phyloP scores from a whole-genome alignment of 2,329 filamentous ascomycete genomes.

The Ascochyta lentis region DNA sequence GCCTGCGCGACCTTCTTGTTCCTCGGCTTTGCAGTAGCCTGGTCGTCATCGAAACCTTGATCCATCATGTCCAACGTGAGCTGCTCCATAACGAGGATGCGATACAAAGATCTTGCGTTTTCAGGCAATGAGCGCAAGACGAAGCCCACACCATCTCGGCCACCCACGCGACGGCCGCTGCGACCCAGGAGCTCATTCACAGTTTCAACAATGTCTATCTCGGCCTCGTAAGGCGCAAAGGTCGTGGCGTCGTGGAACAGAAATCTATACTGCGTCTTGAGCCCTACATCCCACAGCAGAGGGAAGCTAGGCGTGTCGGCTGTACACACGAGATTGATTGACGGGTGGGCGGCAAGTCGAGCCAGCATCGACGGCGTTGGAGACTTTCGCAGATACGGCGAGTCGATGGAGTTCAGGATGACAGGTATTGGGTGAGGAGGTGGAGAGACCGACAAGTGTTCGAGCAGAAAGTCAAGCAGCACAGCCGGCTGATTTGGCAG shows the following conservation, averaged over 20 bases:
- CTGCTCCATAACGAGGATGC: slow-evolving; percentile 83
- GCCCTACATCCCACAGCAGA: slow-evolving; percentile 85
- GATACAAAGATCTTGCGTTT: slow-evolving; percentile 88
- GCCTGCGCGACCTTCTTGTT: slow-evolving; percentile 36
- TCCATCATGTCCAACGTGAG: slow-evolving; percentile 69
- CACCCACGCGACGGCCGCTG: slow-evolving; percentile 78
- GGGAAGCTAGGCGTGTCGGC: slow-evolving; percentile 88
- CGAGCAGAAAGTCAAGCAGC: slow-evolving; percentile 71
- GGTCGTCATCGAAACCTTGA: slow-evolving; percentile 34
- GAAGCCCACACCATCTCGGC: slow-evolving; percentile 89
- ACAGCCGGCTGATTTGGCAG: slow-evolving; percentile 70
- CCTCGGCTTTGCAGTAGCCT: slow-evolving; percentile 21
- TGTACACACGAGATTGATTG: slow-evolving; percentile 76
- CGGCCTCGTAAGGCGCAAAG: slow-evolving; percentile 74
- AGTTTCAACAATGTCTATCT: slow-evolving; percentile 86
- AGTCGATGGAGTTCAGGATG: slow-evolving; percentile 87
- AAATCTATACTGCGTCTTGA: slow-evolving; percentile 84
- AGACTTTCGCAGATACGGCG: slow-evolving; percentile 73
- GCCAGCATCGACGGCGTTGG: slow-evolving; percentile 75
- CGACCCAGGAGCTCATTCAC: slow-evolving; percentile 87
- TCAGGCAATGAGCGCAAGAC: slow-evolving; percentile 89
- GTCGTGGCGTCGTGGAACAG: slow-evolving; percentile 95
- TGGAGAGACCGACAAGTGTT: slow-evolving; percentile 60
- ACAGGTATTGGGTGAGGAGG: slow-evolving; percentile 63
- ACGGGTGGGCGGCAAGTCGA: slow-evolving; percentile 75